Percentiles rank a stretch among this genome's conserved stretches.
These are phyloP conservation scores for Batrachochytrium dendrobatidis DNA, from an alignment of 371 early-diverging fungal species.

Conservation along the genomic window DNA sequence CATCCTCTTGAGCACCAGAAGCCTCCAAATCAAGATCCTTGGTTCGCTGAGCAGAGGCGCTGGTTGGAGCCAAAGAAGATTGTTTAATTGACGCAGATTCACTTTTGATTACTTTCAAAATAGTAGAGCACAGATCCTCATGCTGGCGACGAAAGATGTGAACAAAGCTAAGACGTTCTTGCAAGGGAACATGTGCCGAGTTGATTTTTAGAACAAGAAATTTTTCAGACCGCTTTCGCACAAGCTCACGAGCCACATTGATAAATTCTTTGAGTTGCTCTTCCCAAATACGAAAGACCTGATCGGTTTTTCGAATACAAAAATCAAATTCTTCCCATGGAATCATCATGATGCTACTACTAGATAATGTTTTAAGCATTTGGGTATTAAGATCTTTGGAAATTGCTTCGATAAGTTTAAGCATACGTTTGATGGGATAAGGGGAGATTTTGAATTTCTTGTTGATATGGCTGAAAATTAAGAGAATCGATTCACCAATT, in stretches of 20 bases:
- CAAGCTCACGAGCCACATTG: constrained; percentile 90
- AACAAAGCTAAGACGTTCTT: constrained; percentile 87
- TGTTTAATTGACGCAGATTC: constrained; percentile 12
- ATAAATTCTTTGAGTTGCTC: constrained; percentile 90
- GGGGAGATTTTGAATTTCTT: constrained; percentile 93
- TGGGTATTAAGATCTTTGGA: constrained; percentile 91
- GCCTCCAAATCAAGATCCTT: not conserved
- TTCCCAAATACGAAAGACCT: constrained; percentile 92
- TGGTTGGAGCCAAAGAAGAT: constrained; percentile 60
- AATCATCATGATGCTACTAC: constrained; percentile 89
- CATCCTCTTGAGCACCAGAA: constrained; percentile 56
- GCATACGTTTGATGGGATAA: constrained; percentile 89
- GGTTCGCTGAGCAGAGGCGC: constrained; percentile 15
- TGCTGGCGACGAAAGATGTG: constrained; percentile 90
- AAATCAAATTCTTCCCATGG: constrained; percentile 75
- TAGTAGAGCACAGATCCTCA: constrained; percentile 91
- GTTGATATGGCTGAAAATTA: constrained; percentile 90
- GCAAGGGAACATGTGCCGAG: constrained; percentile 83
- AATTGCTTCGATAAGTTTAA: constrained; percentile 91
- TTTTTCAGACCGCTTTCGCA: constrained; percentile 83
- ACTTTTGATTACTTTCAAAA: constrained; percentile 76
- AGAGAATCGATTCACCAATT: constrained; percentile 66
- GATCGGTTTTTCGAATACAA: constrained; percentile 73
- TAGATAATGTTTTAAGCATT: constrained; percentile 76
- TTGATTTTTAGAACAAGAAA: constrained; percentile 92